Percentiles rank a stretch among this genome's conserved stretches.
These are phyloP conservation scores for Coemansia sp. DNA, from an alignment of 192 early-diverging fungal species.

Conservation along the genomic window DNA sequence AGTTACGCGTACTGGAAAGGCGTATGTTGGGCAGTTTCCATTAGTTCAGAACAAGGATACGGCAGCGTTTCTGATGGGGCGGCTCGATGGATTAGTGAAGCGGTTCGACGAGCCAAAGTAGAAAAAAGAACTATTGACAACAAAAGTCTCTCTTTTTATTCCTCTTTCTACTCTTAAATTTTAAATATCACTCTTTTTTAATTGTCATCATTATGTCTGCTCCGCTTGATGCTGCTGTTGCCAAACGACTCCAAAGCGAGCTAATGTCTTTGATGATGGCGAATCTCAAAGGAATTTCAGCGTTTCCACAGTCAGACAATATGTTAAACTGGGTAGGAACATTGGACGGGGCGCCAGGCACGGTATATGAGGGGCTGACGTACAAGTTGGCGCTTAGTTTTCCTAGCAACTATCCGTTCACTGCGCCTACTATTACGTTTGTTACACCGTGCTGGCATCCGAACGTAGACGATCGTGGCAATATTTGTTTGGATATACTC, in stretches of 20 bases:
- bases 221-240: conserved; percentile 33
- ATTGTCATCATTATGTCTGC: conserved; percentile 27
- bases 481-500: conserved; percentile 94
- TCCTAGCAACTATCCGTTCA: conserved; percentile 79
- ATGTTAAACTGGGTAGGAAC: conserved; percentile 82
- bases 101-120: conserved; percentile 8
- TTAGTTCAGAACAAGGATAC: conserved; percentile 2
- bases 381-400: conserved; percentile 83
- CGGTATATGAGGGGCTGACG: conserved; percentile 91
- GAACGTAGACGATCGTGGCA: conserved; percentile 89
- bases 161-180: conserved; percentile 1
- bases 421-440: conserved; percentile 93
- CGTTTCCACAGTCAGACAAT: conserved; percentile 69
- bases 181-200: no score
- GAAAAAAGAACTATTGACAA: not conserved
- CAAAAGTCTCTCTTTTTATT: not conserved
- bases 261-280: conserved; percentile 70
- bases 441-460: conserved; percentile 92
- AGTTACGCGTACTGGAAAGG: conserved; percentile 18
- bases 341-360: conserved; percentile 87
- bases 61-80: conserved; percentile 19
- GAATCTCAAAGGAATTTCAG: conserved; percentile 63
- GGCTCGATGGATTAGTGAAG: conserved; percentile 26
- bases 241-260: conserved; percentile 61
- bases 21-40: conserved; percentile 24